Evolutionary conservation across 140 eudicot genomes (phyloP).

Genomic region (Flaveria floridana): DNA sequence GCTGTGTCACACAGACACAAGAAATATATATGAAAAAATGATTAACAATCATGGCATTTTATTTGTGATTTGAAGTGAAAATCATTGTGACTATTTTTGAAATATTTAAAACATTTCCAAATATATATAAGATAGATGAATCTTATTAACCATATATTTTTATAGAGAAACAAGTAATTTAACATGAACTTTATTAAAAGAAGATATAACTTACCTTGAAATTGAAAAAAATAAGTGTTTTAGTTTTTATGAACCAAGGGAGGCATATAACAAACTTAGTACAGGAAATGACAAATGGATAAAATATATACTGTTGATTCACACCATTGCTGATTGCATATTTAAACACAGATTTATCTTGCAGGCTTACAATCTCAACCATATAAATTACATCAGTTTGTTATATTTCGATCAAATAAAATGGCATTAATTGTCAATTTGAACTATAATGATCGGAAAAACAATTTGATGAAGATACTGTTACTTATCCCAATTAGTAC

Average conservation of each 20-base stretch:
- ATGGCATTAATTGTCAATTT: neutral
- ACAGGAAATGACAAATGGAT: neutral
- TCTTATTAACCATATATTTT: neutral
- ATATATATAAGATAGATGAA: neutral
- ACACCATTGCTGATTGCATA: neutral
- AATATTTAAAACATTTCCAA: neutral
- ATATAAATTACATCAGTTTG: neutral
- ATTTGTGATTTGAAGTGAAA: neutral
- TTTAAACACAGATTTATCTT: neutral
- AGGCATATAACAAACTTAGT: neutral
- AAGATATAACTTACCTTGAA: neutral
- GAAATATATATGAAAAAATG: neutral
- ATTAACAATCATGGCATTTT: neutral
- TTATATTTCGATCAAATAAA: neutral
- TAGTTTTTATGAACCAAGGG: neutral
- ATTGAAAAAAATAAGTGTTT: neutral
- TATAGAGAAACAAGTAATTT: neutral
- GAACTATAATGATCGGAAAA: neutral
- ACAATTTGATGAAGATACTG: constrained; percentile 5
- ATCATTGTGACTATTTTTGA: neutral
- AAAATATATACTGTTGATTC: neutral
- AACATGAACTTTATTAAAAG: neutral
- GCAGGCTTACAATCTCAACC: neutral
- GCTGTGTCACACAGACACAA: neutral
- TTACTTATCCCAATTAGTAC: neutral